Conservation (phyloP, 2,329 filamentous ascomycete genomes). For the Sporothrix pseudoabietina region DNA sequence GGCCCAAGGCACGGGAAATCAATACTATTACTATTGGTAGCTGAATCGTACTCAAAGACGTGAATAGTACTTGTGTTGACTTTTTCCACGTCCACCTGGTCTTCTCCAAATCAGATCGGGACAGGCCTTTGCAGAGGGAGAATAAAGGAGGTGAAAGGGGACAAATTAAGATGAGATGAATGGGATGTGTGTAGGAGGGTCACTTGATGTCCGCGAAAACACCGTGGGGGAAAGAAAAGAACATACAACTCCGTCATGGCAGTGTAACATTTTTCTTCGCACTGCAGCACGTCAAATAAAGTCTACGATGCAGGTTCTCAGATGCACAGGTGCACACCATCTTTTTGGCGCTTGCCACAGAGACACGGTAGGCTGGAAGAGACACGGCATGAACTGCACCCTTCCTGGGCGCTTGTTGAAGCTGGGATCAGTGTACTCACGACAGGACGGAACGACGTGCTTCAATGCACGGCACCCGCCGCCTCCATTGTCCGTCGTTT, state of each 20-base stretch:
- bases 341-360: not conserved
- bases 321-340: not conserved
- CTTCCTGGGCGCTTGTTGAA: slow-evolving; percentile 6
- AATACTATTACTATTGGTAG: not conserved
- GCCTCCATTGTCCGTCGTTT: not conserved
- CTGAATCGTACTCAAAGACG: not conserved
- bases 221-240: not conserved
- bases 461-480: not conserved
- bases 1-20: not conserved
- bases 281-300: not conserved
- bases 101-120: slow-evolving; percentile 7
- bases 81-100: not conserved
- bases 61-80: not conserved
- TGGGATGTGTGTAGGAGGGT: too few species aligned
- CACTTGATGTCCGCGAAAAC: not conserved
- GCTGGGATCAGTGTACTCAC: not conserved
- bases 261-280: not conserved
- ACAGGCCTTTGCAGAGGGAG: not conserved
- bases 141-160: not conserved
- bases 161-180: slow-evolving; percentile 5
- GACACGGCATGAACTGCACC: slow-evolving; percentile 6
- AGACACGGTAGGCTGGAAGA: not conserved
- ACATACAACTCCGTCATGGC: not conserved
- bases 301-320: slow-evolving; percentile 1
- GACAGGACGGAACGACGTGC: not conserved